phyloP scores from a whole-genome alignment of 441 rosid species.

The Cnidoscolus chayamansa region DNA sequence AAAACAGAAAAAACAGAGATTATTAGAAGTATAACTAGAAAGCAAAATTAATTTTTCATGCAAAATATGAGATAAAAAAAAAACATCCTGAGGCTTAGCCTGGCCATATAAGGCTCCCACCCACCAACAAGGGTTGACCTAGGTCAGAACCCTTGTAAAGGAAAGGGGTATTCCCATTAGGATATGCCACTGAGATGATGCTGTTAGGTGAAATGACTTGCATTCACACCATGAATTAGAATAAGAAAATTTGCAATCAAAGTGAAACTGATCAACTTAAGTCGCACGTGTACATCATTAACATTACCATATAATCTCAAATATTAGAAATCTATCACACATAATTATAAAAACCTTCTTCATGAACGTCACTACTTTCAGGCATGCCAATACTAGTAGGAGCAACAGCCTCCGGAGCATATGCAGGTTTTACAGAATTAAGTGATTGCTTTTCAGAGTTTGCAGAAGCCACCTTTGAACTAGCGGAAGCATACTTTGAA shows the following conservation, averaged over 20 bases:
- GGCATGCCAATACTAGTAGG: constrained; percentile 37
- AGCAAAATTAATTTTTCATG: constrained; percentile 5
- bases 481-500: constrained; percentile 38
- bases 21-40: constrained; percentile 14
- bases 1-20: constrained; percentile 5
- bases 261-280: not conserved
- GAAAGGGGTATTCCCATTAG: constrained; percentile 3
- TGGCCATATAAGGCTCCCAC: constrained; percentile 6
- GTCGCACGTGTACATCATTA: not conserved
- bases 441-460: constrained; percentile 31
- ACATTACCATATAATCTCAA: not conserved
- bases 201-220: not conserved
- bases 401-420: constrained; percentile 34
- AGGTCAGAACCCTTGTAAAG: not conserved
- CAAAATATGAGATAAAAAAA: not conserved
- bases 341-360: constrained; percentile 46
- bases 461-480: constrained; percentile 34
- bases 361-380: constrained; percentile 52
- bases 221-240: not conserved
- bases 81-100: not conserved
- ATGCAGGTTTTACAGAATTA: constrained; percentile 39
- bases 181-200: not conserved
- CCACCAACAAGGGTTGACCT: not conserved
- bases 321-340: constrained; percentile 14
- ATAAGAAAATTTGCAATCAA: not conserved